phyloP scores from a whole-genome alignment of 176 grass and related monocot genomes.

The Rhynchospora tenuis region DNA sequence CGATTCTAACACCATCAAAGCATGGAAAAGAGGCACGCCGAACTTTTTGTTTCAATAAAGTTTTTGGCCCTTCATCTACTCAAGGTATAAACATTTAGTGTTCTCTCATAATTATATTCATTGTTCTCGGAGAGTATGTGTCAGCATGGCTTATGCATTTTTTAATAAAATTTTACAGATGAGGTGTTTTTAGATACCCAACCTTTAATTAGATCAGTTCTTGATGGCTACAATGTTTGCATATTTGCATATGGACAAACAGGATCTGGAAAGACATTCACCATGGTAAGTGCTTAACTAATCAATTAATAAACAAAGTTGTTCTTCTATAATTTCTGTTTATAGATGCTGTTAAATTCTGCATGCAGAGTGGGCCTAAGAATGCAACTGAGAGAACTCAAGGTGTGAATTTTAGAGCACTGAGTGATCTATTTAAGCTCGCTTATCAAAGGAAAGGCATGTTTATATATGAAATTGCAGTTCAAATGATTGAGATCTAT shows the following conservation, averaged over 20 bases:
- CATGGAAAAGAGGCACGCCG: constrained; percentile 78
- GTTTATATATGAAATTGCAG: constrained; percentile 86
- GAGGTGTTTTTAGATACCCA: constrained; percentile 98
- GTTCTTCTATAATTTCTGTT: constrained; percentile 9
- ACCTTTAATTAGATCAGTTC: constrained; percentile 89
- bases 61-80: constrained; percentile 84
- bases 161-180: constrained; percentile 37
- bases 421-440: constrained; percentile 84
- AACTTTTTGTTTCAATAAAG: constrained; percentile 88
- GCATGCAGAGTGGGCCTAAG: constrained; percentile 83
- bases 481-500: constrained; percentile 99
- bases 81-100: constrained; percentile 48
- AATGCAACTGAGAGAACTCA: constrained; percentile 78
- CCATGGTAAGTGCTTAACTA: constrained; percentile 57
- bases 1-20: constrained; percentile 63
- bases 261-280: constrained; percentile 97
- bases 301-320: not conserved
- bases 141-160: constrained; percentile 14
- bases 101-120: not conserved
- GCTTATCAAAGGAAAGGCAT: constrained; percentile 78
- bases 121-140: not conserved
- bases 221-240: constrained; percentile 99
- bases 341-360: constrained; percentile 9
- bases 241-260: constrained; percentile 99
- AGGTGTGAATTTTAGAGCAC: constrained; percentile 92